Conservation (phyloP, 2,329 filamentous ascomycete species). For the Aureobasidium lini region DNA sequence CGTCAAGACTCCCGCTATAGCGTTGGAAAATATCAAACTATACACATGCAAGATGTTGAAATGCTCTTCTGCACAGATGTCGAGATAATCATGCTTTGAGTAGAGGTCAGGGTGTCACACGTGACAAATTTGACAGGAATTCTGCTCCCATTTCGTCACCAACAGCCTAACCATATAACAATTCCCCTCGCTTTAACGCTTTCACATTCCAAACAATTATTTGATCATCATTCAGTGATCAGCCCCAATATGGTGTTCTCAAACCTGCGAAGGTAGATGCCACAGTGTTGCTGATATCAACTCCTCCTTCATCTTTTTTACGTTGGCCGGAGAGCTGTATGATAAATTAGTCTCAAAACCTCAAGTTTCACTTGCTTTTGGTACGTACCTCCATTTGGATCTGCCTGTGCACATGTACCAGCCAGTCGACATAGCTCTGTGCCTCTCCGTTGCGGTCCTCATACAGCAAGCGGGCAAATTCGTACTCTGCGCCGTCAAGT, state of each 20-base stretch:
- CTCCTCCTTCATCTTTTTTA: constrained; percentile 53
- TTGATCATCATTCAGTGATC: not conserved
- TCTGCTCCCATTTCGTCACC: not conserved
- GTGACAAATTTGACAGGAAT: not conserved
- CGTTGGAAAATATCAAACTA: no score
- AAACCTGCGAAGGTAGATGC: constrained; percentile 31
- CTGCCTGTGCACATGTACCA: constrained; percentile 87
- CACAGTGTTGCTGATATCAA: constrained; percentile 21
- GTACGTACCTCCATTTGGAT: constrained; percentile 69
- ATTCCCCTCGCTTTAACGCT: constrained; percentile 11
- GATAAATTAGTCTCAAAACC: not conserved
- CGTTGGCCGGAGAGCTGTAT: constrained; percentile 55
- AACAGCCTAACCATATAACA: not conserved
- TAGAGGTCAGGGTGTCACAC: not conserved
- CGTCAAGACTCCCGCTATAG: no score
- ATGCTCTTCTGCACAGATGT: no score
- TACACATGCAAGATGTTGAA: no score
- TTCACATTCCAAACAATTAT: constrained; percentile 4
- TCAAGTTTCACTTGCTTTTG: not conserved
- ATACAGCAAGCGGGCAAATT: constrained; percentile 84
- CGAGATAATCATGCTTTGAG: not conserved
- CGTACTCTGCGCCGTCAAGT: constrained; percentile 89
- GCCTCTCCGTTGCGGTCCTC: constrained; percentile 98
- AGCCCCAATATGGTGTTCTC: constrained; percentile 21
- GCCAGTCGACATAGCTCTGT: constrained; percentile 96